These are phyloP conservation scores for Malus sylvestris DNA, from an alignment of 306 rosid species.

Conservation along the genomic window DNA sequence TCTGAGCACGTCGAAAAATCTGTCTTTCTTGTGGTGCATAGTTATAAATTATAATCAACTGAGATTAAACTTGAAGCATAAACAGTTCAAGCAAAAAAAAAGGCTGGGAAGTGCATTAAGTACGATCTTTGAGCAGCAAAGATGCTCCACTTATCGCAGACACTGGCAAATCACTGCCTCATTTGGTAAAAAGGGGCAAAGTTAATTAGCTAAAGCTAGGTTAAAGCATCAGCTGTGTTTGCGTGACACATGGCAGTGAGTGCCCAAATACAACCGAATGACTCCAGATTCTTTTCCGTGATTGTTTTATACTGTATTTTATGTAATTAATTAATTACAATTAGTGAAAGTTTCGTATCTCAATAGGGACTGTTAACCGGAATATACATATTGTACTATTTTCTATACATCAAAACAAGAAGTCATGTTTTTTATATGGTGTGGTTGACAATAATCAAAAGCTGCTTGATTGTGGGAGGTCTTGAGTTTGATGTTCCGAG, in stretches of 20 bases:
- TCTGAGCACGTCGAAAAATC: too few species aligned
- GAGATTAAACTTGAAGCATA: background rate
- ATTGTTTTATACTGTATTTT: too few species aligned
- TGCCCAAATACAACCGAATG: too few species aligned
- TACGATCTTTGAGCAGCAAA: constrained; percentile 18
- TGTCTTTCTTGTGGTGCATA: background rate
- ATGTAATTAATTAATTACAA: too few species aligned
- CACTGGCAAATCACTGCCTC: constrained; percentile 16
- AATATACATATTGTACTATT: too few species aligned
- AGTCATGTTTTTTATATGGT: too few species aligned
- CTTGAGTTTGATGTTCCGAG: too few species aligned
- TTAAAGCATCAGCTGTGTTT: constrained; percentile 19
- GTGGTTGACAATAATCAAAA: background rate
- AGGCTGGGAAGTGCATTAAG: background rate
- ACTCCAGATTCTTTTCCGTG: too few species aligned
- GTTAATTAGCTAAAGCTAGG: constrained; percentile 15
- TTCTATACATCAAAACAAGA: too few species aligned
- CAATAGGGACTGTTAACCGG: too few species aligned
- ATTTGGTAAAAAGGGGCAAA: constrained; percentile 17
- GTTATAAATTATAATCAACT: background rate
- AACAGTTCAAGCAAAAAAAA: background rate
- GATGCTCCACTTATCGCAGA: constrained; percentile 28
- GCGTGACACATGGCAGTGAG: constrained; percentile 31
- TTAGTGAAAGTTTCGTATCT: too few species aligned
- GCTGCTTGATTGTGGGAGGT: too few species aligned